These are phyloP conservation scores for Arabidopsis thaliana DNA, from an alignment of 345 rosid genomes.

Conservation along the genomic window TAIR10.1 NC_003074.8:8422001-8422500, in stretches of 20 bases:
- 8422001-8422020: neutral
- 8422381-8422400: neutral
- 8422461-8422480: slow-evolving; percentile 79
- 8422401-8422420: neutral
- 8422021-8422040: slow-evolving; percentile 44
- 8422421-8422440: neutral
- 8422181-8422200: neutral
- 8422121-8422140: slow-evolving; percentile 80
- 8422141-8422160: slow-evolving; percentile 71
- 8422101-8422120: slow-evolving; percentile 85
- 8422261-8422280: slow-evolving; percentile 66
- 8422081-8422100: slow-evolving; percentile 77
- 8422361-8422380: neutral
- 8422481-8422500: slow-evolving; percentile 86
- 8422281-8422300: slow-evolving; percentile 79
- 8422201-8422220: neutral
- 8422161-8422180: slow-evolving; percentile 75
- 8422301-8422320: slow-evolving; percentile 69
- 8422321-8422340: slow-evolving; percentile 80
- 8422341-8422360: slow-evolving; percentile 54
- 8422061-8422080: slow-evolving; percentile 65
- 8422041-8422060: slow-evolving; percentile 76
- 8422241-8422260: neutral
- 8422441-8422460: slow-evolving; percentile 56
- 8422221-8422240: neutral